A percentile compares a stretch with the other conserved stretches of the same genome.
phyloP scores from a whole-genome alignment of 768 basidiomycete genomes.

The Imleria badia region DNA sequence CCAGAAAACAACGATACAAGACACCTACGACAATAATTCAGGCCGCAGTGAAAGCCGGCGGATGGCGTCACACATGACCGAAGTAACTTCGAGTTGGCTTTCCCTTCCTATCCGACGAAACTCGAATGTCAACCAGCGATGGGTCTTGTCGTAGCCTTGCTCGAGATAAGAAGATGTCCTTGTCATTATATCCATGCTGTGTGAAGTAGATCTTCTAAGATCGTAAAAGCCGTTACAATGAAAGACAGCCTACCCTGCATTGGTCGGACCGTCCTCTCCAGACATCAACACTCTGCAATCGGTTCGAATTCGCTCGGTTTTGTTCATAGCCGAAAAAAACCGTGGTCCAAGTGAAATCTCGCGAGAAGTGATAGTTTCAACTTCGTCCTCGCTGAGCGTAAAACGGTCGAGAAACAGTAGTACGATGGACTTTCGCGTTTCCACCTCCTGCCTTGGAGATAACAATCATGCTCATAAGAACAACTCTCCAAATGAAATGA shows the following conservation, averaged over 20 bases:
- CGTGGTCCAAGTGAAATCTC: slow-evolving; percentile 70
- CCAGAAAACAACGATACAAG: not conserved
- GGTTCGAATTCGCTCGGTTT: slow-evolving; percentile 74
- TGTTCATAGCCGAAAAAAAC: slow-evolving; percentile 88
- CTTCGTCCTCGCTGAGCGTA: slow-evolving; percentile 74
- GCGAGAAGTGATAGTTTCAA: slow-evolving; percentile 71
- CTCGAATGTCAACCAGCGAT: slow-evolving; percentile 82
- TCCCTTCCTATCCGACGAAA: slow-evolving; percentile 79
- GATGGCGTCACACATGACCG: slow-evolving; percentile 69
- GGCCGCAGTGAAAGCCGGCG: slow-evolving; percentile 72
- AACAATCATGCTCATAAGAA: not conserved
- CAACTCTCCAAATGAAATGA: not conserved
- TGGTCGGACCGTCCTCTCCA: slow-evolving; percentile 77
- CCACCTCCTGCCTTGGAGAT: slow-evolving; percentile 58
- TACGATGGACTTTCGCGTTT: slow-evolving; percentile 72
- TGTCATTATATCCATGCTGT: slow-evolving; percentile 86
- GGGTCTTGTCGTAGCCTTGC: slow-evolving; percentile 85
- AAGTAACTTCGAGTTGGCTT: slow-evolving; percentile 65
- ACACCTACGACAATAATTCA: slow-evolving; percentile 55
- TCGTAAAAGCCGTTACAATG: not conserved
- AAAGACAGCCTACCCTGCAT: slow-evolving; percentile 59
- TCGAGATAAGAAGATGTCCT: slow-evolving; percentile 81
- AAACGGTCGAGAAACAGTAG: slow-evolving; percentile 80
- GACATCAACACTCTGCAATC: slow-evolving; percentile 88
- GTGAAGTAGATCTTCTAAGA: not conserved